A percentile compares a stretch with the other conserved stretches of the same genome.
Evolutionary conservation across 108 stramenopile genomes (phyloP).

Genomic region (Licmophora abbreviata): DNA sequence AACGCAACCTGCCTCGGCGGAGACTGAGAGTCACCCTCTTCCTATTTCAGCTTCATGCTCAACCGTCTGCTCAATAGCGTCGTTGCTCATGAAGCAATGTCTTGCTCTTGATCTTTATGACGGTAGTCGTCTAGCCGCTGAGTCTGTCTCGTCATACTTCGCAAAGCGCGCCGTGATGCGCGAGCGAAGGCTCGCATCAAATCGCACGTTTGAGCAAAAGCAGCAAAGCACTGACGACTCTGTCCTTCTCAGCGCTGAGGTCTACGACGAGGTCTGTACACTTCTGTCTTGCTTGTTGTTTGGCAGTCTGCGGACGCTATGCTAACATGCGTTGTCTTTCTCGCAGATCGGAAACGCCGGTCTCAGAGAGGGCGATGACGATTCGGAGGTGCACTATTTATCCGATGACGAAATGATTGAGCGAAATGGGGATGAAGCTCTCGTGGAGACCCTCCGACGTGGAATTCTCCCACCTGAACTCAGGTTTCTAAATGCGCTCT

Average conservation of each 20-base stretch:
- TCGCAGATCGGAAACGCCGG: constrained; percentile 31
- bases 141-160: constrained; percentile 54
- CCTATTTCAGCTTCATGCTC: constrained; percentile 60
- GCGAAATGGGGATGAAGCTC: constrained; percentile 6
- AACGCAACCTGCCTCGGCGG: not conserved
- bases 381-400: constrained; percentile 10
- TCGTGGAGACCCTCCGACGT: constrained; percentile 35
- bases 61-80: constrained; percentile 60
- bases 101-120: constrained; percentile 42
- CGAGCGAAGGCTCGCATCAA: constrained; percentile 15
- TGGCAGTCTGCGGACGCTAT: too few species aligned
- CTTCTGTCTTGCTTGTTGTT: not conserved
- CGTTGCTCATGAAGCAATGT: constrained; percentile 55
- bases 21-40: constrained; percentile 3
- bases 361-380: constrained; percentile 17
- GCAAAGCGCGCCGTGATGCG: constrained; percentile 37
- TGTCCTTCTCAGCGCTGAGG: constrained; percentile 22
- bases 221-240: constrained; percentile 19
- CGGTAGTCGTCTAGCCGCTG: constrained; percentile 52
- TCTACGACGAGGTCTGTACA: constrained; percentile 40
- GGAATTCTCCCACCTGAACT: constrained; percentile 62
- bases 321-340: not conserved
- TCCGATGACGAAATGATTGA: constrained; percentile 47
- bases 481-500: constrained; percentile 41
- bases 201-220: constrained; percentile 4